Evolutionary conservation across 2,329 filamentous ascomycete genomes (phyloP), one percentile per base, ranked within the genome.

Genomic region (Botrytis deweyae): DNA sequence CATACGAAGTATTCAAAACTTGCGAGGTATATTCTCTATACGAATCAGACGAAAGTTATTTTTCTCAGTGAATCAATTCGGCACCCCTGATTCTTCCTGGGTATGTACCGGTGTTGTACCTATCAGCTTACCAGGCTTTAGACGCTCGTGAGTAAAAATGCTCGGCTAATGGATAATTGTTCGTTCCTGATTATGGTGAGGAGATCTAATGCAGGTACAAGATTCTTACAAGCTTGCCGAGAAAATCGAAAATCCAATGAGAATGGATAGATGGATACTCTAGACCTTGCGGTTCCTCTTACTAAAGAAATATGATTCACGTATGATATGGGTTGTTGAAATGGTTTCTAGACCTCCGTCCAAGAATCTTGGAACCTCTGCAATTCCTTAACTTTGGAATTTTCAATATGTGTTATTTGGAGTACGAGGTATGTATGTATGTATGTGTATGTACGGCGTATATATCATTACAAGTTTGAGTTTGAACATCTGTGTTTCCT

Each of bases 191-290:
- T 10, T n/a, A 52, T n/a, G 64, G 62, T 42, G 62, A 63, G 62
- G 38, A 44, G 62, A 64, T 64, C 42, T 46, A 52, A 52, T 67
- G 64, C 44, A 67, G 64, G 46, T 67, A 38, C 44, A 16, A 49
- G 18, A 36, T 29, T 25, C 42, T 12, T 29, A 6, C 29, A 33
- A 49, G 42, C 44, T 10, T 66, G 64, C 64, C 44, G 36, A 66
- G 64, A 38, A 38, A 49, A 66, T 36, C 22, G 22, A 25, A 18
- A 36, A 38, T n/a, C 64, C 44, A 49, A 66, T 66, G 36, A 38
- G 29, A 66, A 49, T 64, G 36, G 25, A 18, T 25, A 6, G 2
- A 18, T 25, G 3, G 2, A 58, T 58, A 33, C n/a, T 29, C 52
- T 58, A 18, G 20, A 7, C 64, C 64, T 52, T 66, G 25, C 64